These are phyloP conservation scores for Serendipita indica DNA, from an alignment of 768 basidiomycete species.

Conservation along the genomic window DNA sequence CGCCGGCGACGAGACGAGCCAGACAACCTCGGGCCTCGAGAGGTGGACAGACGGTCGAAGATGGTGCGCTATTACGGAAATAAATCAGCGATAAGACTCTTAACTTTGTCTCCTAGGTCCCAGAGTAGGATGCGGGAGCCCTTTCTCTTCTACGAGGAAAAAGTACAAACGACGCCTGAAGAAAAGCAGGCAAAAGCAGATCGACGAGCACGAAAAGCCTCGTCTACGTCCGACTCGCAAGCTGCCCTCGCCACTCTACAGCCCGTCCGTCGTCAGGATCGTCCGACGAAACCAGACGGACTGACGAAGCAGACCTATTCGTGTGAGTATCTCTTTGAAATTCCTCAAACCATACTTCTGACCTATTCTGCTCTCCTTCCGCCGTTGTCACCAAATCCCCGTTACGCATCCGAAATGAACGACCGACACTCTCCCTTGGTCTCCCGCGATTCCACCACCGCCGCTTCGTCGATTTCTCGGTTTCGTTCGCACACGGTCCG, in stretches of 20 bases:
- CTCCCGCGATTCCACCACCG: neutral
- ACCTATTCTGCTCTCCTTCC: neutral
- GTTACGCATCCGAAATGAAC: neutral
- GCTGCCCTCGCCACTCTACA: slow-evolving; percentile 38
- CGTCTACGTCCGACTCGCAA: slow-evolving; percentile 35
- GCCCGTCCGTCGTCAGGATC: slow-evolving; percentile 46
- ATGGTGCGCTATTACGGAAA: slow-evolving; percentile 32
- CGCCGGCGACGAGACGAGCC: slow-evolving; percentile 44
- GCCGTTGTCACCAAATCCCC: neutral
- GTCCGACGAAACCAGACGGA: slow-evolving; percentile 66
- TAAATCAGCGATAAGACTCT: neutral
- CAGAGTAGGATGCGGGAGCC: slow-evolving; percentile 66
- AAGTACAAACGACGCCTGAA: slow-evolving; percentile 65
- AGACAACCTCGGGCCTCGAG: slow-evolving; percentile 26
- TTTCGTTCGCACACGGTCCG: too few relatives aligned
- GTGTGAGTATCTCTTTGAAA: neutral
- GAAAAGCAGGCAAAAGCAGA: slow-evolving; percentile 68
- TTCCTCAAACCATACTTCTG: neutral
- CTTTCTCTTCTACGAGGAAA: slow-evolving; percentile 73
- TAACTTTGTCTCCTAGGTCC: slow-evolving; percentile 34
- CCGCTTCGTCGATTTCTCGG: too few relatives aligned
- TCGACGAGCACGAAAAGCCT: slow-evolving; percentile 27
- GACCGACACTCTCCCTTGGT: neutral
- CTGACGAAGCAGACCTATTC: slow-evolving; percentile 78
- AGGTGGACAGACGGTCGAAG: slow-evolving; percentile 73